Percentiles rank a stretch among this genome's conserved stretches.
Evolutionary conservation across 441 rosid genomes (phyloP).

Genomic region (Adansonia madagascariensis): DNA sequence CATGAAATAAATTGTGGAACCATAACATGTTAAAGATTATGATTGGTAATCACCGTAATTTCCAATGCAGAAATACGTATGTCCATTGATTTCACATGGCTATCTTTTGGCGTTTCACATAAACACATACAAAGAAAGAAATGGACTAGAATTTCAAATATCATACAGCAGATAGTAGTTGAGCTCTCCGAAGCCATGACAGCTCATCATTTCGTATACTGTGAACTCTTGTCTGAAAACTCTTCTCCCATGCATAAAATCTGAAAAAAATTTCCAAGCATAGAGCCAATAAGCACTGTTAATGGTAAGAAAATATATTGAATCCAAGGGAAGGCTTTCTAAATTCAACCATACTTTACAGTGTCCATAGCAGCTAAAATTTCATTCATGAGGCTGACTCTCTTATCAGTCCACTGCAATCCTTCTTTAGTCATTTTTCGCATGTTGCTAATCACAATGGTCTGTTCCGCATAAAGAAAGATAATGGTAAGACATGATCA

Average conservation of each 20-base stretch:
- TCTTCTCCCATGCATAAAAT: constrained; percentile 98
- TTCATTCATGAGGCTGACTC: constrained; percentile 93
- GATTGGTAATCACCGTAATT: constrained; percentile 2
- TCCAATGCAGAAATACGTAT: background rate
- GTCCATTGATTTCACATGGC: background rate
- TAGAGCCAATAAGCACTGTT: constrained; percentile 22
- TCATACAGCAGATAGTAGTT: constrained; percentile 79
- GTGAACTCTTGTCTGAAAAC: constrained; percentile 80
- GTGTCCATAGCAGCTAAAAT: constrained; percentile 94
- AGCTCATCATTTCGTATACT: constrained; percentile 75
- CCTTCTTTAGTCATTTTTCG: constrained; percentile 89
- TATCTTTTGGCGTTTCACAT: constrained; percentile 12
- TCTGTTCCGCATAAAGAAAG: constrained; percentile 49
- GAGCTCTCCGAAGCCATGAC: constrained; percentile 85
- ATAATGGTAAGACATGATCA: constrained; percentile 22
- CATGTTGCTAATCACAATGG: constrained; percentile 79
- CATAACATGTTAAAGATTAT: background rate
- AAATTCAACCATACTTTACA: constrained; percentile 72
- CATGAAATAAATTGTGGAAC: background rate
- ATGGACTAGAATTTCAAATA: constrained; percentile 14
- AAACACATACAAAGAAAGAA: background rate
- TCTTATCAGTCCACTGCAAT: constrained; percentile 86
- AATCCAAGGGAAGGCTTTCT: constrained; percentile 7
- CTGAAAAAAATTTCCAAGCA: constrained; percentile 47
- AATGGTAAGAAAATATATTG: constrained; percentile 7